phyloP scores from a whole-genome alignment of 1,139 yeast species.

The Protomyces gravidus region DNA sequence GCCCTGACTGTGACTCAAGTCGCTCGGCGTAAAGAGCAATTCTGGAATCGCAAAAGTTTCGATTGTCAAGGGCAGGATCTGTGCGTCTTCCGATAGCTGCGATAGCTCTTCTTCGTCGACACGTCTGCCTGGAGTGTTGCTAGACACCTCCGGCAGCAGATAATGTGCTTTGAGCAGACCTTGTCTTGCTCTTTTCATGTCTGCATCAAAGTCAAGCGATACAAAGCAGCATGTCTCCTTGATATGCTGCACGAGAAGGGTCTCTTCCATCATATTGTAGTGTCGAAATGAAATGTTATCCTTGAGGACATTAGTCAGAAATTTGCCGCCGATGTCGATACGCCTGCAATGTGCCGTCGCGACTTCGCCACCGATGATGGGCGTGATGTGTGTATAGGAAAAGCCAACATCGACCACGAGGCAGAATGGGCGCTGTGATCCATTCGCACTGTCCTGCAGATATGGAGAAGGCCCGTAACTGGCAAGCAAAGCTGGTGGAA shows the following conservation, averaged over 20 bases:
- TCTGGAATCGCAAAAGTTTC: slow-evolving; percentile 89
- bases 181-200: slow-evolving; percentile 44
- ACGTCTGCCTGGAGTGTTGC: slow-evolving; percentile 47
- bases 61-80: slow-evolving; percentile 64
- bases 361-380: slow-evolving; percentile 73
- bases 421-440: slow-evolving; percentile 51
- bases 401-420: slow-evolving; percentile 85
- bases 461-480: slow-evolving; percentile 45
- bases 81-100: slow-evolving; percentile 39
- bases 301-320: slow-evolving; percentile 72
- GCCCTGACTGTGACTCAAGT: slow-evolving; percentile 70
- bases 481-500: slow-evolving; percentile 66
- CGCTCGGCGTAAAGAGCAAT: slow-evolving; percentile 77
- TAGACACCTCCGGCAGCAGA: slow-evolving; percentile 69
- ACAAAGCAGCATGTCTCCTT: slow-evolving; percentile 78
- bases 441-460: background rate
- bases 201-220: slow-evolving; percentile 59
- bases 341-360: slow-evolving; percentile 74
- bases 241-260: slow-evolving; percentile 74
- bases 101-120: slow-evolving; percentile 43
- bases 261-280: slow-evolving; percentile 90
- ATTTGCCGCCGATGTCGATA: slow-evolving; percentile 76
- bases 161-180: slow-evolving; percentile 48
- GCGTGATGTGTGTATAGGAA: slow-evolving; percentile 81
- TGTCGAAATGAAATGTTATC: slow-evolving; percentile 87